Evolutionary conservation across 148 eudicot genomes (phyloP).

Genomic region (Spergularia marina): DNA sequence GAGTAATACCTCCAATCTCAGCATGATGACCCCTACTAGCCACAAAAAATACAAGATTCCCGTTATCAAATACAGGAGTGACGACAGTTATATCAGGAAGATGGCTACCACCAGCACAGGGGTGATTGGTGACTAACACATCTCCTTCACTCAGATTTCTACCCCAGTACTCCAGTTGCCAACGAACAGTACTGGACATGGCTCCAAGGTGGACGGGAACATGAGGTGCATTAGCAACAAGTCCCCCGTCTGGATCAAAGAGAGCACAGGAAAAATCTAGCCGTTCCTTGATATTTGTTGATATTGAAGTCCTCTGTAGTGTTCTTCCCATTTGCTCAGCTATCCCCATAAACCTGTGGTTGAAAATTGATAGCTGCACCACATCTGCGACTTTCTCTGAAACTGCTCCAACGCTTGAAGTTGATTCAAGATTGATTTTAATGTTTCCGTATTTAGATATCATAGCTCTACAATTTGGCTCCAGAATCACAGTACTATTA

Average conservation of each 20-base stretch:
- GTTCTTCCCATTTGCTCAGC: slow-evolving; percentile 99
- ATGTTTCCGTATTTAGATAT: slow-evolving; percentile 90
- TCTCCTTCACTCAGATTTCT: slow-evolving; percentile 80
- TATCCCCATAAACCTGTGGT: slow-evolving; percentile 96
- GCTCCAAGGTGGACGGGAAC: slow-evolving; percentile 99
- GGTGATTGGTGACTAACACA: slow-evolving; percentile 90
- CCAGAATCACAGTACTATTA: slow-evolving; percentile 89
- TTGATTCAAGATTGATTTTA: slow-evolving; percentile 66
- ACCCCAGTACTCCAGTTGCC: slow-evolving; percentile 93
- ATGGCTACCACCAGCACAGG: slow-evolving; percentile 96
- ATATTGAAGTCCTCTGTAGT: slow-evolving; percentile 91
- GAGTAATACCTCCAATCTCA: slow-evolving; percentile 96
- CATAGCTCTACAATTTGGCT: slow-evolving; percentile 71
- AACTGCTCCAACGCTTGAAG: slow-evolving; percentile 36
- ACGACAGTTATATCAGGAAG: slow-evolving; percentile 93
- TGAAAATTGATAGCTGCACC: slow-evolving; percentile 92
- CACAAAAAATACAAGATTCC: slow-evolving; percentile 78
- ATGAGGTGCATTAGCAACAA: slow-evolving; percentile 98
- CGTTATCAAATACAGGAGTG: slow-evolving; percentile 81
- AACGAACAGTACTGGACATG: slow-evolving; percentile 91
- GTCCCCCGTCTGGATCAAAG: slow-evolving; percentile 91
- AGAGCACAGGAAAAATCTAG: slow-evolving; percentile 97
- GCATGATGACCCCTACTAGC: slow-evolving; percentile 99
- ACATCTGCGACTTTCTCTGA: slow-evolving; percentile 89
- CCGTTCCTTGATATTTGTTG: slow-evolving; percentile 93